Base-by-base conservation (phyloP, 192 early-diverging fungal species). In the Polychytrium aggregatum region DNA sequence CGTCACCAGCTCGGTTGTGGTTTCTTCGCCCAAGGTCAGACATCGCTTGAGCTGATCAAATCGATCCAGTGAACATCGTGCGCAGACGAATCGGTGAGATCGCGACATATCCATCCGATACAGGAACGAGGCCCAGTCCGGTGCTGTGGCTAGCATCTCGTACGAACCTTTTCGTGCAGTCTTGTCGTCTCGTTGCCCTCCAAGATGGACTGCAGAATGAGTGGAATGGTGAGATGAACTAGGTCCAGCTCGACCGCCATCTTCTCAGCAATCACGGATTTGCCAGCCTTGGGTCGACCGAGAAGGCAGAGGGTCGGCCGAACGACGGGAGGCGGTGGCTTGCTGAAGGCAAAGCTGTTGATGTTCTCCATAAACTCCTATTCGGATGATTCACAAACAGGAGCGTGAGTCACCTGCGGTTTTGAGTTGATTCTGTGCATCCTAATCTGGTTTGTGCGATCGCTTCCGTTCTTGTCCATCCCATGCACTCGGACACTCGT, bases 241-340 rank as follows among this genome's bases (percentile, higher is more conserved):
- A 56, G 24, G 20, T 66, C 69, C 6, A 67, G 28, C n/a, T 68
- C 50, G 24, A 21, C 45, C 0, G 63, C 62, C 17, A 70, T 37
- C 26, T 39, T 46, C 18, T 25, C 33, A 4, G 66, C 63, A n/a
- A 59, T 22, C 0, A 60, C 50, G 1, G 74, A 59, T 41, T 70
- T 70, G 20, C 74, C 74, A 10, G 67, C 41, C 44, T 72, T 72
- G 1, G 66, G 53, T 16, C 57, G 21, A 1, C 74, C 74, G 7
- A 76, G 2, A 17, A 76, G 49, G 47, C 42, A 64, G 22, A 68
- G 41, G 1, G 46, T 35, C 14, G 74, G 69, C 3, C 52, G 62
- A 3, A 76, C 54, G 1, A 57, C 40, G 6, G 67, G 63, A 16
- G 63, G 48, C 0, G 68, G 73, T 6, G 59, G 56, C 26, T 55